Evolutionary conservation across 2,329 filamentous ascomycete genomes (phyloP), one percentile per base, ranked within the genome.

Genomic region (Aspergillus nomiae): DNA sequence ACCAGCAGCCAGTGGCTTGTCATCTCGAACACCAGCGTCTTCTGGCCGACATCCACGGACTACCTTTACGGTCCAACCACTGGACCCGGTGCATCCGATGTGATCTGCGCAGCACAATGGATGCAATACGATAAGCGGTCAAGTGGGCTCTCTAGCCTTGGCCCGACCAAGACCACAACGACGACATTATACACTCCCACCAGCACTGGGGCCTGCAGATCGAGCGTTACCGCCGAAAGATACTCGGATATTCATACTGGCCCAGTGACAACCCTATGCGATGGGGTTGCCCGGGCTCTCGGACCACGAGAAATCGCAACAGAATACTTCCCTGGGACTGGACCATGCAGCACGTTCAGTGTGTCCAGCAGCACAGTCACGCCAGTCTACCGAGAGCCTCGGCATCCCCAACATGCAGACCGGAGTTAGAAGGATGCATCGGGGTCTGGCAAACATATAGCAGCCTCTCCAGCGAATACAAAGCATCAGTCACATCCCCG

Each of bases 1-100:
- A 69, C 68, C 48, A 69, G 67, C 56, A 63, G 61, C 10, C 73
- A 88, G 48, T 70, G 68, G 68, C 63, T 70, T 9, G 64, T 63
- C 26, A 69, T 63, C 1, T 61, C 50, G 14, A 63, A 67, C 41
- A 69, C 68, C 1, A 59, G 66, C 16, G 59, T 71, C 9, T 71
- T 71, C 58, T 71, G 69, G 69, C 69, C 69, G 2, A 71, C 68
- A 1, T 69, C 68, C 5, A 71, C 69, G 1, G 30, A 71, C 50
- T 71, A 71, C 54, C 66, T 64, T 30, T 70, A 71, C 32, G 69
- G 69, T 0, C 69, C 69, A 11, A 71, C 69, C 12, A 63, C 60
- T 7, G 69, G 69, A 10, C 61, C 68, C 1, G n/a, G 64, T 3
- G 68, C 69, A 2, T 63, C 65, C 2, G 65, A 54, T 4, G 69